These are phyloP conservation scores for Solanum pinnatisectum DNA, from an alignment of 257 asterid genomes.

Conservation along the genomic window DNA sequence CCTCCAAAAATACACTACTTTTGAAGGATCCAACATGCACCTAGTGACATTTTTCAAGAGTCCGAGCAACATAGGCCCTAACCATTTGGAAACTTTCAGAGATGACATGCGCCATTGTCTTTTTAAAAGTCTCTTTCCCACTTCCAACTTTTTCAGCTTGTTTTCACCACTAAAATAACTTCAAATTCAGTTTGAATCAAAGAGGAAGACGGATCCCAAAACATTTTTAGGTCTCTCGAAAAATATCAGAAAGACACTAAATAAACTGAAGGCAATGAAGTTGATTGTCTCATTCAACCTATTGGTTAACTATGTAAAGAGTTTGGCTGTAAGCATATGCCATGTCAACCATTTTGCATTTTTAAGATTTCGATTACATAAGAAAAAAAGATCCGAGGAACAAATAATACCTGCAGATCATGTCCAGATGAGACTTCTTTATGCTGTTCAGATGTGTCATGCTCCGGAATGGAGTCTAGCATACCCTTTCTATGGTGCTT, in stretches of 20 bases:
- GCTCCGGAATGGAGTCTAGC: constrained; percentile 67
- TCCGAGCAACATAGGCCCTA: neutral
- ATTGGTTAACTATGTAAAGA: neutral
- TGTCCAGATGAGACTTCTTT: constrained; percentile 30
- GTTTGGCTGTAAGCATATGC: neutral
- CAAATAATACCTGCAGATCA: constrained; percentile 54
- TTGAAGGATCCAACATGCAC: too few relatives aligned
- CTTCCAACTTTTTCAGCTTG: neutral
- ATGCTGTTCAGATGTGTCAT: constrained; percentile 30
- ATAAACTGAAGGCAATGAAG: neutral
- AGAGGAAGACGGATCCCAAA: neutral
- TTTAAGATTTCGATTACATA: neutral
- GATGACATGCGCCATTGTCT: neutral
- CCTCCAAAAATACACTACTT: too few relatives aligned
- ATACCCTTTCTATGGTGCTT: constrained; percentile 43
- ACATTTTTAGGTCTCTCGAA: neutral
- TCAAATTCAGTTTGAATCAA: neutral
- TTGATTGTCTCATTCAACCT: neutral
- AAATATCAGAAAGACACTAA: neutral
- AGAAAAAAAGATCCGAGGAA: neutral
- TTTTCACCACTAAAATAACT: neutral
- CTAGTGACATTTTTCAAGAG: too few relatives aligned
- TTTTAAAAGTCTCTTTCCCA: neutral
- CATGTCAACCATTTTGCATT: neutral
- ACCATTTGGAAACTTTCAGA: neutral